Base-by-base conservation (phyloP, 1,284 basidiomycete genomes). In the Cerrena zonata region DNA sequence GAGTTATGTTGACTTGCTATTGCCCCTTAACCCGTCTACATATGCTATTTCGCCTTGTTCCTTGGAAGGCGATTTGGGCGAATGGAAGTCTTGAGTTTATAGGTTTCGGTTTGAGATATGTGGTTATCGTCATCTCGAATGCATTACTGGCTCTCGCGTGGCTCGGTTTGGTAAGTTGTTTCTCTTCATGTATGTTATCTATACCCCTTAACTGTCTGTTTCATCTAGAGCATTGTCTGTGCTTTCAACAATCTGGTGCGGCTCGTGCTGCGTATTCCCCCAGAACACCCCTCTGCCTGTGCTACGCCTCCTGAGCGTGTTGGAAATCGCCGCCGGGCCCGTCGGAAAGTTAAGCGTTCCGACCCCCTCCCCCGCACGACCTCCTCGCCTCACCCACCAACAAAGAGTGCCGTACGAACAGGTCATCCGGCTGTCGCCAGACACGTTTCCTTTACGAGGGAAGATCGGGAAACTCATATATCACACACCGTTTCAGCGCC, bases 121-220 rank as follows among this genome's bases (percentile, higher is more conserved):
- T 52, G 4, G 41, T 49, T 15, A 54, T 57, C 24, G 49, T 37
- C 21, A 13, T 57, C 15, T 53, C 53, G 15, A 53, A 51, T 40
- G 42, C 49, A 5, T 26, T 57, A 5, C 38, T 54, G 19, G 55
- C 55, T 12, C 36, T 53, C 7, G 55, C 53, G 18, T 55, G 56
- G 53, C 44, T 56, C 7, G 30, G 55, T 13, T 23, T 54, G 40
- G 56, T 58, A 27, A 39, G 56, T 15, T 34, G 30, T 7, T 7
- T 7, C 15, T 7, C 43, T 41, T 41, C 21, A n/a, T n/a, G 10
- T 41, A 19, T 36, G 11, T n/a, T n/a, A 36, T 36, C 34, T 11
- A 11, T 11, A 36, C 34, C 11, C 11, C 11, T 44, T 15, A 26
- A 23, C 15, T 23, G 25, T 4, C 22, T 18, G 25, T 13, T 5